These are phyloP conservation scores for Podospora pseudoanserina DNA, from an alignment of 495 filamentous ascomycete genomes.

Conservation along the genomic window DNA sequence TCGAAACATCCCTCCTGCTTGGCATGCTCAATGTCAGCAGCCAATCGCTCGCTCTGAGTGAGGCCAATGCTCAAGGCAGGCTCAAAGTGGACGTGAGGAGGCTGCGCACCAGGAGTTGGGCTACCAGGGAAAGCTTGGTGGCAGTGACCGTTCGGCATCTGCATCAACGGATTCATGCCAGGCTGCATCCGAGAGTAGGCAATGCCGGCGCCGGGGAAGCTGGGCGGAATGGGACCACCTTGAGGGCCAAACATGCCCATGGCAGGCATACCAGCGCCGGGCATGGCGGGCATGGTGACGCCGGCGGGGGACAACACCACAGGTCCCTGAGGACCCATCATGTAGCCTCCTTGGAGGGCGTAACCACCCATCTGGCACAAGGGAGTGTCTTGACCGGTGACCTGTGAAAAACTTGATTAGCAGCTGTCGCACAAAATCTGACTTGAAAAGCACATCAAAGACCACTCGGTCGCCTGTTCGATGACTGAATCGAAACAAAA, in stretches of 20 bases:
- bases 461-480: not conserved
- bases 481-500: not conserved
- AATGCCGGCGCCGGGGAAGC: not conserved
- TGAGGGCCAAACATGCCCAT: not conserved
- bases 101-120: not conserved
- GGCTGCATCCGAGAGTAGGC: not conserved
- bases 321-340: conserved; percentile 8
- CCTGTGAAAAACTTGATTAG: not conserved
- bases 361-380: conserved; percentile 12
- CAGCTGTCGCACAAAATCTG: not conserved
- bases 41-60: conserved; percentile 36
- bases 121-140: not conserved
- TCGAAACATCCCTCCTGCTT: conserved; percentile 39
- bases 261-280: too few relatives aligned
- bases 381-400: not conserved
- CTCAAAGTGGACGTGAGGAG: conserved; percentile 21
- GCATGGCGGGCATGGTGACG: not conserved
- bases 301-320: conserved; percentile 7
- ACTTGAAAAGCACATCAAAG: not conserved
- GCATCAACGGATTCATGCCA: not conserved
- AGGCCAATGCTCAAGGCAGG: conserved; percentile 39
- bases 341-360: conserved; percentile 9
- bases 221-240: not conserved
- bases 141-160: not conserved
- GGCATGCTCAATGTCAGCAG: conserved; percentile 40